Evolutionary conservation across 768 basidiomycete genomes (phyloP).

Genomic region (Hericium rajendrae): DNA sequence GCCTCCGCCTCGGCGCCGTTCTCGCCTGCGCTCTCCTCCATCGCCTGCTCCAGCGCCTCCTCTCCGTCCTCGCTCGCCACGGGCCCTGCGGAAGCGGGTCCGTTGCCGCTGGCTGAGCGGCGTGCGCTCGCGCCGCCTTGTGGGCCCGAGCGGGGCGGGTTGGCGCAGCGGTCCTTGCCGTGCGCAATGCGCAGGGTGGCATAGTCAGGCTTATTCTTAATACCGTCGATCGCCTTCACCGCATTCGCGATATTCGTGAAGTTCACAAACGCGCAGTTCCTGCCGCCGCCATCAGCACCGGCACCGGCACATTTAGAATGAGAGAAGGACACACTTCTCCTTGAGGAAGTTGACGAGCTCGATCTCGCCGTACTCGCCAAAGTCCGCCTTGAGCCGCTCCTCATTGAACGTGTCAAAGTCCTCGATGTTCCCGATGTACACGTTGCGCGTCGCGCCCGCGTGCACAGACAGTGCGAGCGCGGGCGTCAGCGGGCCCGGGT

Average conservation of each 20-base stretch:
- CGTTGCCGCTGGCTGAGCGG: slow-evolving; percentile 35
- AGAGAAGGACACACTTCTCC: slow-evolving; percentile 58
- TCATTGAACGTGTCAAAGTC: slow-evolving; percentile 91
- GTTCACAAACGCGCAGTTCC: slow-evolving; percentile 94
- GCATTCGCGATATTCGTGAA: slow-evolving; percentile 93
- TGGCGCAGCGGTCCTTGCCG: slow-evolving; percentile 93
- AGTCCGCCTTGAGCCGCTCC: slow-evolving; percentile 85
- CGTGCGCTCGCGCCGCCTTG: slow-evolving; percentile 53
- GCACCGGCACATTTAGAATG: neutral
- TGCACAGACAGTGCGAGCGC: slow-evolving; percentile 83
- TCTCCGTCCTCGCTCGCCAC: neutral
- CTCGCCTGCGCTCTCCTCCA: neutral
- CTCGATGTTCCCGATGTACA: slow-evolving; percentile 92
- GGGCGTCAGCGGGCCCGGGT: slow-evolving; percentile 78
- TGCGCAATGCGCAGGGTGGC: slow-evolving; percentile 82
- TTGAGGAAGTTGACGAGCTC: slow-evolving; percentile 93
- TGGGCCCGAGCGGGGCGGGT: slow-evolving; percentile 77
- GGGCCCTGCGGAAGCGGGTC: slow-evolving; percentile 11
- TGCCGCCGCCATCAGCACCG: slow-evolving; percentile 20
- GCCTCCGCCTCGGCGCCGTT: neutral
- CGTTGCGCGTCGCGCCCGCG: slow-evolving; percentile 89
- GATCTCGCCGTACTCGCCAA: slow-evolving; percentile 93
- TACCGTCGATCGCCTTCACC: slow-evolving; percentile 95
- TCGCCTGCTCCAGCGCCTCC: neutral
- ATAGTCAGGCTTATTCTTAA: slow-evolving; percentile 90